These are phyloP conservation scores for Monilinia aucupariae DNA, from an alignment of 2,329 filamentous ascomycete species.

Conservation along the genomic window DNA sequence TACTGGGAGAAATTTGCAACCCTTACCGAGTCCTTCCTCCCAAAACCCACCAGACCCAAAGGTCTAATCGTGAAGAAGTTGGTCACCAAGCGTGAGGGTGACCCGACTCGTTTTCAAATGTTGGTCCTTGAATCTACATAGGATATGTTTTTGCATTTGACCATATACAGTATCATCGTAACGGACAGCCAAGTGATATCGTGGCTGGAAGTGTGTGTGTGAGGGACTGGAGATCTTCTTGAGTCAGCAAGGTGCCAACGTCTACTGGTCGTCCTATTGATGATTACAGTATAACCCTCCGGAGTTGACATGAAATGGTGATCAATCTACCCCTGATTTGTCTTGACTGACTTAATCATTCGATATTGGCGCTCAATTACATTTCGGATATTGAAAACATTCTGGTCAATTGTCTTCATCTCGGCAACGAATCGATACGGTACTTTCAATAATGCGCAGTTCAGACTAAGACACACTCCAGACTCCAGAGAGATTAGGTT, in stretches of 20 bases:
- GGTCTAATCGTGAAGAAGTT: background rate
- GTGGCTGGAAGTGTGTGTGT: background rate
- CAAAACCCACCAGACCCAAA: background rate
- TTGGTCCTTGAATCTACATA: background rate
- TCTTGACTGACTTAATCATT: background rate
- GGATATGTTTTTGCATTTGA: background rate
- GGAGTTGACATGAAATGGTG: background rate
- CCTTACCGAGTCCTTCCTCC: background rate
- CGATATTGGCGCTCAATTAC: constrained; percentile 4
- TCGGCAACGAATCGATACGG: background rate
- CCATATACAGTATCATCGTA: background rate
- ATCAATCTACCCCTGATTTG: constrained; percentile 3
- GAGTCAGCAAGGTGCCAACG: background rate
- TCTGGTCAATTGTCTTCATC: background rate
- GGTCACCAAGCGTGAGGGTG: background rate
- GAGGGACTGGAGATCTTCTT: background rate
- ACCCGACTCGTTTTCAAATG: background rate
- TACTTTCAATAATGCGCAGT: background rate
- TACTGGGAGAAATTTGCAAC: background rate
- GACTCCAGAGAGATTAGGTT: background rate
- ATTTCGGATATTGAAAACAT: constrained; percentile 3
- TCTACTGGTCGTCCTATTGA: too few relatives aligned
- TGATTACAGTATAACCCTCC: background rate
- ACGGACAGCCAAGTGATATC: background rate
- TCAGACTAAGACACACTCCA: background rate